Evolutionary conservation across 805 yeast species (phyloP).

Genomic region (Nakazawaea laoshanensis): DNA sequence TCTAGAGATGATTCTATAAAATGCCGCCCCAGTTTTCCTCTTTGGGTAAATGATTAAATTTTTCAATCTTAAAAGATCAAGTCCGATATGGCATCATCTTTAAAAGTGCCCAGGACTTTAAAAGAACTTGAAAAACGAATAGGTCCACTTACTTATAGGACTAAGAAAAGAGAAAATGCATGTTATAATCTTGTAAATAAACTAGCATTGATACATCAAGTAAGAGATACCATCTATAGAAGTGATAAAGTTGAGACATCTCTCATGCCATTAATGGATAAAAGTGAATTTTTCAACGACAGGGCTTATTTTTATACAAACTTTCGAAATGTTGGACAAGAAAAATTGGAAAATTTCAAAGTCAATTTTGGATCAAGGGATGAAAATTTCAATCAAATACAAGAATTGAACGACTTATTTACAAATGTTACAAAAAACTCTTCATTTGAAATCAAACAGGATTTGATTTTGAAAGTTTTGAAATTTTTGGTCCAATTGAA

Average conservation of each 20-base stretch:
- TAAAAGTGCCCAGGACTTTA: neutral
- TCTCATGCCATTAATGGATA: neutral
- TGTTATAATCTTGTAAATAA: slow-evolving; percentile 1
- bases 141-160: slow-evolving; percentile 3
- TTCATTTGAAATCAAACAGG: slow-evolving; percentile 1
- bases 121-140: neutral
- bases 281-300: slow-evolving; percentile 6
- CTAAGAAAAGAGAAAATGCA: slow-evolving; percentile 1
- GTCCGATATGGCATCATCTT: no score
- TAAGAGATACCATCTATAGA: neutral
- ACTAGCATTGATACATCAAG: neutral
- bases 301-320: neutral
- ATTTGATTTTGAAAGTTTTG: neutral
- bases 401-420: neutral
- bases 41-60: no score
- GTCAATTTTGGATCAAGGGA: neutral
- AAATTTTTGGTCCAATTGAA: neutral
- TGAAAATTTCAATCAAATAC: neutral
- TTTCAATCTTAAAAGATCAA: no score
- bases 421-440: neutral
- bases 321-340: neutral
- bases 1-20: no score
- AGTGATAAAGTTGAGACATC: no score
- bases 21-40: no score
- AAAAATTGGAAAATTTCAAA: slow-evolving; percentile 3